Conservation (phyloP, 208 protist genomes). For the Vickermania ingenoplastis region DNA sequence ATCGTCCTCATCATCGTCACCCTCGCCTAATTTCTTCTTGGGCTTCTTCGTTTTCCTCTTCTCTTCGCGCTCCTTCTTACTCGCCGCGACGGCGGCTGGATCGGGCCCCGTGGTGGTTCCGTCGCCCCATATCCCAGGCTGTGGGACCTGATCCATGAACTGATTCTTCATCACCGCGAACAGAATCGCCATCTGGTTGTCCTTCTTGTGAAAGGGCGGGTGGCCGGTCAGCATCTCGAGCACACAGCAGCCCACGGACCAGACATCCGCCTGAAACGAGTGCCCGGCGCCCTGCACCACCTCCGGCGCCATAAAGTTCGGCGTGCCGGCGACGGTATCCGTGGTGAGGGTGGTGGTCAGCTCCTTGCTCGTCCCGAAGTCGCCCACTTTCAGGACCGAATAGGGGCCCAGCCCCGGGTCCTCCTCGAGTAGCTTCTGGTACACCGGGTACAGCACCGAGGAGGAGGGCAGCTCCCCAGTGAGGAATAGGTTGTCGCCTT, state of each 20-base stretch:
- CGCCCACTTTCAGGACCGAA: constrained; percentile 72
- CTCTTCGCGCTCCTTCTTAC: too few relatives aligned
- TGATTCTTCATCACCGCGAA: constrained; percentile 81
- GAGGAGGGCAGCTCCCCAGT: constrained; percentile 6
- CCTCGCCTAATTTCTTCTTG: too few relatives aligned
- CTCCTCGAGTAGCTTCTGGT: constrained; percentile 8
- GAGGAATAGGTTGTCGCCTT: constrained; percentile 89
- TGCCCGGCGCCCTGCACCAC: constrained; percentile 86
- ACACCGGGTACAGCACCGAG: background rate
- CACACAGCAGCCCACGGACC: constrained; percentile 88
- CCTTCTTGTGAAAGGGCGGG: constrained; percentile 73
- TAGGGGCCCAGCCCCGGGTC: constrained; percentile 9
- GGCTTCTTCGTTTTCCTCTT: background rate
- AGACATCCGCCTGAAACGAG: constrained; percentile 84
- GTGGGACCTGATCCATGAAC: constrained; percentile 58
- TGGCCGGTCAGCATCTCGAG: constrained; percentile 86
- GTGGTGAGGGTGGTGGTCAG: constrained; percentile 73
- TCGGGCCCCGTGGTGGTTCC: background rate
- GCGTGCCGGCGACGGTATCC: constrained; percentile 82
- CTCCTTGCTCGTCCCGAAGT: constrained; percentile 87
- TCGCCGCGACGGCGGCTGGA: background rate
- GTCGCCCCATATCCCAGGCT: background rate
- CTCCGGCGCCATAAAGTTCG: constrained; percentile 92
- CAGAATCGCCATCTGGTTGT: constrained; percentile 88
- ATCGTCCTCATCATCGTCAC: too few relatives aligned